Evolutionary conservation across 257 asterid genomes (phyloP), one percentile per base, ranked within the genome.

Genomic region (Solanum lycopersicoides): DNA sequence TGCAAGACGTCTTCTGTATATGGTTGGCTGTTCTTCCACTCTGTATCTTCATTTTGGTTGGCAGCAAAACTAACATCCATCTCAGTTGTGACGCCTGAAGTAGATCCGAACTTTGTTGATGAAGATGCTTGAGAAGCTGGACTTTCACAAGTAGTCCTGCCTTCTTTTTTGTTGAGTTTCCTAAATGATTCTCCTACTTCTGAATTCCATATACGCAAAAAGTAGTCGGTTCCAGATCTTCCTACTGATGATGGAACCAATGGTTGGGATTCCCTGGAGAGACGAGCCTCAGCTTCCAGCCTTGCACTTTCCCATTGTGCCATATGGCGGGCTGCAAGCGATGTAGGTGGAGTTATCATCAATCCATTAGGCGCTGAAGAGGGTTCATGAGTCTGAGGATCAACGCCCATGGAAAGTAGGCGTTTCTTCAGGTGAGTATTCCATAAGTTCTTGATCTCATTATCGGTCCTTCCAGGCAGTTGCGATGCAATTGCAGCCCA

Each of bases 401-500:
- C 96, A 47, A 97, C 91, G 21, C 99, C 99, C 95, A 92, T 93
- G 21, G 85, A 89, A 73, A 93, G 89, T 37, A 97, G 86, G 20
- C 95, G 95, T 87, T 97, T 97, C 90, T 94, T 97, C 65, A 97
- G 93, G 88, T 97, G 98, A 0, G 98, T 97, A 91, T 97, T 97
- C 99, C 99, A 97, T 4, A 97, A 87, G 91, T 97, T 95, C 94
- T 97, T 97, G 90, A 97, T 92, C 93, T 95, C 99, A 44, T 97
- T 97, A 89, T 95, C 98, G 0, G 99, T 96, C 47, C 99, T 92
- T 34, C 99, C 98, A 0, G 96, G 97, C 30, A 96, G 93, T 44
- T 97, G 97, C 5, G 98, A 91, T 15, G 99, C 98, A 74, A 97
- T 97, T 21, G 98, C 94, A 18, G 98, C 98, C 99, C 99, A 95